Base-by-base conservation (phyloP, 495 filamentous ascomycete genomes). In the Talaromyces liani region DNA sequence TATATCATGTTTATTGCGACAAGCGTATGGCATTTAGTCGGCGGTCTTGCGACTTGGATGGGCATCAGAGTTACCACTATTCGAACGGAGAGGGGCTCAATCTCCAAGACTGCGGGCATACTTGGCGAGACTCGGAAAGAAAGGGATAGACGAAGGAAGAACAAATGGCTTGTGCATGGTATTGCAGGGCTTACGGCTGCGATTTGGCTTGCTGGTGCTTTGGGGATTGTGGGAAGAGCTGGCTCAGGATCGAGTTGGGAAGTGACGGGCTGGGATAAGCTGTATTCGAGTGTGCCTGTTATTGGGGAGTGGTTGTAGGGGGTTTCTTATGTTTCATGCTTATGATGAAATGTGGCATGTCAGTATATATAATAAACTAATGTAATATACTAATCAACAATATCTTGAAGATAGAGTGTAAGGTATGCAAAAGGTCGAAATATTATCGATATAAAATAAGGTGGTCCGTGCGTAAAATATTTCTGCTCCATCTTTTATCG, bases 41-140 rank as follows among this genome's bases (percentile, higher is more conserved):
- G 91, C 81, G 93, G 93, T 0, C 84, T 84, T 80, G 89, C 89
- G 18, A 85, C 83, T 71, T 94, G 90, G 90, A 77, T 91, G 67
- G 77, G 78, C 34, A 78, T 74, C 65, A 80, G 78, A 34, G 70
- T 78, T n/a, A 78, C 77, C 8, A 79, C 75, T 22, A 68, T 64
- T 34, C 72, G 75, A 29, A 75, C 71, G 56, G 68, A 76, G 49
- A 70, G 69, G 9, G 60, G 65, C 10, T 63, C 66, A 36, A 22
- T 41, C 18, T 75, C 81, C 49, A 79, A 77, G 51, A 70, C 67
- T 51, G 74, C 72, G 20, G 64, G 76, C 56, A 72, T 75, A 3
- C 63, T 71, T 36, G 51, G 71, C n/a, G 75, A 79, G 74, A 76
- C 68, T 61, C 54, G 76, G 68, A 31, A 77, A 62, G 75, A 61